A percentile compares a stretch with the other conserved stretches of the same genome.
These are phyloP conservation scores for Penicillium sp. DNA, from an alignment of 2,329 filamentous ascomycete genomes.

Conservation along the genomic window DNA sequence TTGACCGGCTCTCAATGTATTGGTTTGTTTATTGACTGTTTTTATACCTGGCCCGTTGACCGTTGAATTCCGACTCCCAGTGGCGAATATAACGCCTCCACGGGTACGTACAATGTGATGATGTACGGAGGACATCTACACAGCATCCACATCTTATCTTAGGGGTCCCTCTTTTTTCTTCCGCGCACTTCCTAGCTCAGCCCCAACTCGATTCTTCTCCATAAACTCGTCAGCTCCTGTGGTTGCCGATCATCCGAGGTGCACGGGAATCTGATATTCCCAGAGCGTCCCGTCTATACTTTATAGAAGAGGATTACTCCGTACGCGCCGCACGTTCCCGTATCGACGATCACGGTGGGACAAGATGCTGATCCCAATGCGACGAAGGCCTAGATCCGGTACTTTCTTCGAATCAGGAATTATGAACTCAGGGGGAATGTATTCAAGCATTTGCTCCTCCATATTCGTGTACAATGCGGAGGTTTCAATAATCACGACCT, in stretches of 20 bases:
- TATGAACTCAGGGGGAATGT: background rate
- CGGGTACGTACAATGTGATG: no score
- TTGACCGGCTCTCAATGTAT: background rate
- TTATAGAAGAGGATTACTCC: background rate
- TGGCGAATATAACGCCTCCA: no score
- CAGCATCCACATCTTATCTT: background rate
- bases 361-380: background rate
- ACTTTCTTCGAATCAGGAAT: no score
- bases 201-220: background rate
- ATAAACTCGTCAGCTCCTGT: background rate
- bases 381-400: background rate
- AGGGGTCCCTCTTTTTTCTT: background rate
- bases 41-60: no score
- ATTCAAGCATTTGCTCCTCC: background rate
- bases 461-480: background rate
- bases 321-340: background rate
- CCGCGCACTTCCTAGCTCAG: background rate
- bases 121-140: background rate
- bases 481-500: no score
- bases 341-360: background rate
- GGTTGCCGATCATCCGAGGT: background rate
- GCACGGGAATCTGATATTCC: background rate
- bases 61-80: no score
- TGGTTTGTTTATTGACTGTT: background rate
- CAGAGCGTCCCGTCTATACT: background rate